Conservation (phyloP, 345 rosid species). For the Camelina neglecta region DNA sequence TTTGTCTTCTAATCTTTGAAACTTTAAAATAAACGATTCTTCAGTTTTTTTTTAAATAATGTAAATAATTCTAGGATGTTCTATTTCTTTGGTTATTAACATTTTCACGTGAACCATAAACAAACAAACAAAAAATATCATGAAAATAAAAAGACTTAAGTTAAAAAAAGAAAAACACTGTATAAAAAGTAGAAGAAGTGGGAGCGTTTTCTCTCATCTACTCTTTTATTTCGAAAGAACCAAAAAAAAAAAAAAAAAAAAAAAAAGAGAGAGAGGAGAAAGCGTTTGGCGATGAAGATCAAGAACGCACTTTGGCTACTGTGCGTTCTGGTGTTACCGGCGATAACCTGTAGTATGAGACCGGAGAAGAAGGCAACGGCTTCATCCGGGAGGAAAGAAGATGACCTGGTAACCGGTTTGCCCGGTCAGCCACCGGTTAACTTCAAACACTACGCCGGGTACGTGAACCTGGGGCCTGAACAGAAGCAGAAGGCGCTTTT, state of each 20-base stretch:
- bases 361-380: constrained; percentile 30
- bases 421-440: constrained; percentile 66
- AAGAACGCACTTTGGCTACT: constrained; percentile 38
- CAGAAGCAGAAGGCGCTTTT: constrained; percentile 56
- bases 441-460: constrained; percentile 68
- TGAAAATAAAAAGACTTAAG: background rate
- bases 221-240: background rate
- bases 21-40: too few relatives aligned
- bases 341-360: constrained; percentile 33
- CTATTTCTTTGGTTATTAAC: background rate
- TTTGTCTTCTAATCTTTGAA: too few relatives aligned
- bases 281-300: constrained; percentile 32
- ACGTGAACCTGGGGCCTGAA: constrained; percentile 47
- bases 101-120: constrained; percentile 23
- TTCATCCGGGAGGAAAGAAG: constrained; percentile 41
- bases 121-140: background rate
- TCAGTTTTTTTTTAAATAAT: too few relatives aligned
- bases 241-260: too few relatives aligned
- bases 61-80: too few relatives aligned
- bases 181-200: constrained; percentile 6
- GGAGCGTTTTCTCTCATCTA: constrained; percentile 5
- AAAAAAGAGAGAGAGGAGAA: background rate
- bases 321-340: constrained; percentile 39
- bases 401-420: constrained; percentile 51
- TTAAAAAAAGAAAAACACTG: background rate